Base-by-base conservation (phyloP, 768 basidiomycete species). In the Trametopsis cervina region DNA sequence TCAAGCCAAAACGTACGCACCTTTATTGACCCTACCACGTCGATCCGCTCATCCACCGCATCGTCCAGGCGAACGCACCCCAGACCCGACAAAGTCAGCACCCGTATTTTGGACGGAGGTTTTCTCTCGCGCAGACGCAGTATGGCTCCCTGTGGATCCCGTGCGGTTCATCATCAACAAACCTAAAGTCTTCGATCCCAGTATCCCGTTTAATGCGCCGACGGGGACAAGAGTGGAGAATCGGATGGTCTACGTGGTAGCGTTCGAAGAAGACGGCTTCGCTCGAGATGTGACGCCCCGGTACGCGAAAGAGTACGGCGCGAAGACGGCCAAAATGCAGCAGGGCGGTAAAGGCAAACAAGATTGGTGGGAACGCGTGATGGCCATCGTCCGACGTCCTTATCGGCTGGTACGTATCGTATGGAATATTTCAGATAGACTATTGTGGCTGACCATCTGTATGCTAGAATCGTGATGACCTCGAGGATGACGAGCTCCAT, bases 81-180 rank as follows among this genome's bases (percentile, higher is more conserved):
- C 73, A 41, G 77, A 87, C 64, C 84, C 83, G 43, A 69, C 66
- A 29, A 72, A 54, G 44, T 81, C 81, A 9, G 83, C 91, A 2
- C 94, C 95, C 1, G 84, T 93, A 3, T 90, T 93, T 64, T 99
- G 96, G 96, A 89, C 88, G 0, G 96, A 99, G 65, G 89, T 96
- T 0, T 99, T 93, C 67, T 94, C 91, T 6, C 82, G 89, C 18
- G 81, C 93, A 5, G 92, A 96, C 67, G 80, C 76, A 12, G 80
- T 84, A 27, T 99, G 96, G 96, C 68, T 98, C 12, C 84, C 93
- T 0, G 84, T 98, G 33, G 96, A 99, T 66, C 90, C 92, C 6
- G 76, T 91, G 26, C 82, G 89, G 13, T 78, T 72, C 21, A 73
- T 83, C 46, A 83, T 93, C 51, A 88, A 93, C 60, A 87, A 88